Evolutionary conservation across 225 moss, liverwort and hornwort species (phyloP), one percentile per base, ranked within the genome.

Genomic region (Takakia lepidozioides): DNA sequence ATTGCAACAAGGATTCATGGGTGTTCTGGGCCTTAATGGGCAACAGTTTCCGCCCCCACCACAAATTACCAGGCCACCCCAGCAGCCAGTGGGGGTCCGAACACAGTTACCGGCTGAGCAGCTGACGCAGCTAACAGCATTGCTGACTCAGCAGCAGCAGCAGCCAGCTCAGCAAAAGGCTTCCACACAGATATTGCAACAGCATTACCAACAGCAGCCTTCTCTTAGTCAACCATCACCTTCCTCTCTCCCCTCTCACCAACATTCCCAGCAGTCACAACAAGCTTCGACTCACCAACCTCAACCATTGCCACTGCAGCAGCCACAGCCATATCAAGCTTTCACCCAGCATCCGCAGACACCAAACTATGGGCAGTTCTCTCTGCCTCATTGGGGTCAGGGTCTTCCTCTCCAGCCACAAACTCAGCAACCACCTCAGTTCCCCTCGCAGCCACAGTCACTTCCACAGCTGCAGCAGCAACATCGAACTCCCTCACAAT

Each of bases 81-180:
- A 72, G 55, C 69, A 67, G 50, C 78, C 73, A 6, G 18, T 75
- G 29, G 87, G 72, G 58, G 59, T 72, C 4, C 69, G 85, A 10
- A 87, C 87, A 40, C 68, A 88, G 41, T 60, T 92, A 42, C 92
- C 92, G 43, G 60, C 82, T 40, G 92, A 92, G 49, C 87, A 85
- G 43, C 75, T 92, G 29, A 79, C 92, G 3, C 88, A 92, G 51
- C 48, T 92, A 29, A 92, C 92, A 29, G 85, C 92, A 2, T 72
- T 92, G 49, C 72, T 92, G 38, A 92, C 92, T 8, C 92, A 85
- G 43, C 71, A 88, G 43, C 88, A 69, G 39, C 92, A 88, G 61
- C 92, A 92, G 57, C 75, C 88, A 25, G 85, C 85, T 39, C 92
- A 92, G 66, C 87, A 92, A 51, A 87, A 92, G 36, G 79, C 83